Evolutionary conservation across 495 filamentous ascomycete species (phyloP).

Genomic region (Aspergillus sclerotioniger): DNA sequence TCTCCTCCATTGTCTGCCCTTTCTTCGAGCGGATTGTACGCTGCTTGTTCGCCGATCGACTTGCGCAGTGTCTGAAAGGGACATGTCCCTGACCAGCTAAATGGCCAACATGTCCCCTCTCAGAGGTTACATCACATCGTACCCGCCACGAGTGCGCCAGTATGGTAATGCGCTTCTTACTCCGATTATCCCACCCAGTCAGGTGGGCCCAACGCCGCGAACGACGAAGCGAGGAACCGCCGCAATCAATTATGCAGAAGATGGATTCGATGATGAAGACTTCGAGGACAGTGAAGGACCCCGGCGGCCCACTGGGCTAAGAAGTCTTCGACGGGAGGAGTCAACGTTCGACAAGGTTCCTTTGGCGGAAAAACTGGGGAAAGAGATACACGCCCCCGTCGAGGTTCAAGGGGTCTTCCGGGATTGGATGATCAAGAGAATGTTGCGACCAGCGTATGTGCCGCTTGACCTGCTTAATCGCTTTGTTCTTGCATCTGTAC

Average conservation of each 20-base stretch:
- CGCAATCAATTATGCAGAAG: conserved; percentile 95
- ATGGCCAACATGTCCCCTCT: conserved; percentile 59
- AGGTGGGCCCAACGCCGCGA: conserved; percentile 66
- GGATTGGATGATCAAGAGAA: conserved; percentile 88
- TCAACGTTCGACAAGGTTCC: conserved; percentile 59
- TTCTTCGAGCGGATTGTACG: background rate
- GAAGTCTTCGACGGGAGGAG: conserved; percentile 79
- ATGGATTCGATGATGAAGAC: conserved; percentile 90
- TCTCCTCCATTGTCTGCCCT: background rate
- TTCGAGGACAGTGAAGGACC: conserved; percentile 83
- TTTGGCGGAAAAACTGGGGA: conserved; percentile 71
- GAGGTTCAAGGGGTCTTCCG: conserved; percentile 86
- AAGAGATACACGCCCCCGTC: conserved; percentile 76
- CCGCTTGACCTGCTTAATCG: conserved; percentile 1
- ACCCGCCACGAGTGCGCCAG: conserved; percentile 84
- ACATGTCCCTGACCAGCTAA: conserved; percentile 41
- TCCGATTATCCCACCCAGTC: conserved; percentile 71
- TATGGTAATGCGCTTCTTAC: conserved; percentile 93
- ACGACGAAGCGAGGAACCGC: conserved; percentile 96
- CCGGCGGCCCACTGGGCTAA: conserved; percentile 77
- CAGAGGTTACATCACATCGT: conserved; percentile 86
- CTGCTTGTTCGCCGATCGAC: conserved; percentile 12
- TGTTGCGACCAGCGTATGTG: conserved; percentile 51
- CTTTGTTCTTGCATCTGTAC: conserved; percentile 3
- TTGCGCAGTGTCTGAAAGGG: conserved; percentile 29